These are phyloP conservation scores for Fusarium duplospermum DNA, from an alignment of 2,329 filamentous ascomycete species.

Conservation along the genomic window DNA sequence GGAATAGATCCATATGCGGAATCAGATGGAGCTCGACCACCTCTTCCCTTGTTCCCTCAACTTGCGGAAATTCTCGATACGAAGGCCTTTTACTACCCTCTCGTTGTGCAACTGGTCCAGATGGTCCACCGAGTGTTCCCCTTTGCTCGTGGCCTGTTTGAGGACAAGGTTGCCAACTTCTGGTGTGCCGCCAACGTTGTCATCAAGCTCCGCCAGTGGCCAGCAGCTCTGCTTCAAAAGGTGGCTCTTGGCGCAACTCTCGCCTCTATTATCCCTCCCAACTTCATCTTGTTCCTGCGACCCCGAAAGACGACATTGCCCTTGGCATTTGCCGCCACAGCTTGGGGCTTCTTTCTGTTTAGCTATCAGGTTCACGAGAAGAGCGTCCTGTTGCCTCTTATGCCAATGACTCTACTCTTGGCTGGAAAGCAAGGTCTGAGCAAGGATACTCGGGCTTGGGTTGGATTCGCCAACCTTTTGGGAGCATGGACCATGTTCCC, in stretches of 20 bases:
- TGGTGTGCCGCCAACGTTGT: constrained; percentile 95
- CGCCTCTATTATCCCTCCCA: constrained; percentile 81
- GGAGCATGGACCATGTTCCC: constrained; percentile 96
- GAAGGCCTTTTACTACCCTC: constrained; percentile 77
- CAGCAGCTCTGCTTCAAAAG: constrained; percentile 77
- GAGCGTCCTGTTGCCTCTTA: constrained; percentile 89
- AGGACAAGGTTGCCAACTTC: constrained; percentile 98
- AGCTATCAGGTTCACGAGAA: constrained; percentile 99
- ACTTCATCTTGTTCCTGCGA: constrained; percentile 80
- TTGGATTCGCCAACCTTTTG: constrained; percentile 93
- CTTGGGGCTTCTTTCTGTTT: constrained; percentile 98
- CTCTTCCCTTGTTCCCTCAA: constrained; percentile 71
- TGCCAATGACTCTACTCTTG: constrained; percentile 92
- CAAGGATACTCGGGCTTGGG: constrained; percentile 84
- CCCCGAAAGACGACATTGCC: constrained; percentile 83
- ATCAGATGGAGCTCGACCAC: constrained; percentile 67
- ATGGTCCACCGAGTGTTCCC: constrained; percentile 94
- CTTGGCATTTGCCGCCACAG: constrained; percentile 82
- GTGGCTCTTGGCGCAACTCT: constrained; percentile 81
- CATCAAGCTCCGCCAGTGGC: constrained; percentile 85
- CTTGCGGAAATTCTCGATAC: constrained; percentile 70
- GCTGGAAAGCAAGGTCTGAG: constrained; percentile 81
- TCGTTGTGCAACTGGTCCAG: constrained; percentile 83
- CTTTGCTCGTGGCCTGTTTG: constrained; percentile 94
- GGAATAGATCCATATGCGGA: constrained; percentile 69